Conservation (phyloP, 208 protist species). For the Crithidia mellificae region DNA sequence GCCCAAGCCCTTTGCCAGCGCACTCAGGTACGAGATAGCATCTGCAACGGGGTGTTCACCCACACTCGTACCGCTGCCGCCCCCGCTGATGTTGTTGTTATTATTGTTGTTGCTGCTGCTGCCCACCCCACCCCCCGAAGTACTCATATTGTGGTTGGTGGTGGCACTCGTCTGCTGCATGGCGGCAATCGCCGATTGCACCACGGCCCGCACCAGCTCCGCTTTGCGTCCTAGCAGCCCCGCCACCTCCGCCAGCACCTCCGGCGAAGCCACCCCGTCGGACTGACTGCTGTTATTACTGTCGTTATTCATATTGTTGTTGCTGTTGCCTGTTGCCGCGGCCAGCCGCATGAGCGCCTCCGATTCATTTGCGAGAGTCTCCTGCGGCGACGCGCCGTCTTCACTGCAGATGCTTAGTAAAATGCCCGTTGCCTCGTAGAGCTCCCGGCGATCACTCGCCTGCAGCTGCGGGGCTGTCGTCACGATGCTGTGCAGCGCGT, state of each 20-base stretch:
- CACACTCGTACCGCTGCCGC: not conserved
- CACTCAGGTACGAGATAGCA: constrained; percentile 54
- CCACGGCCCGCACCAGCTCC: constrained; percentile 23
- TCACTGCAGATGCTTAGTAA: constrained; percentile 51
- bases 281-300: no score
- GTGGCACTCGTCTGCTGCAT: constrained; percentile 23
- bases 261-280: not conserved
- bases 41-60: constrained; percentile 44
- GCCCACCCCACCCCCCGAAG: not conserved
- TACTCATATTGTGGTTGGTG: not conserved
- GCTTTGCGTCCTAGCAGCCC: constrained; percentile 30
- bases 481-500: constrained; percentile 60
- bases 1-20: constrained; percentile 49
- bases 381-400: constrained; percentile 1
- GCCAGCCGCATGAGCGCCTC: constrained; percentile 7
- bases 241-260: constrained; percentile 19
- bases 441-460: constrained; percentile 55
- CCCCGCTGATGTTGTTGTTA: no score
- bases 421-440: constrained; percentile 74
- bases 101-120: not conserved
- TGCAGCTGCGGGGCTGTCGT: constrained; percentile 38
- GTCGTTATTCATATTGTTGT: no score
- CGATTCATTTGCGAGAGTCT: constrained; percentile 4
- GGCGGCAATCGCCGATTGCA: constrained; percentile 21
- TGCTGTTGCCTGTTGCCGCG: not conserved